These are phyloP conservation scores for Tephrocybe sp. DNA, from an alignment of 768 basidiomycete species.

Conservation along the genomic window DNA sequence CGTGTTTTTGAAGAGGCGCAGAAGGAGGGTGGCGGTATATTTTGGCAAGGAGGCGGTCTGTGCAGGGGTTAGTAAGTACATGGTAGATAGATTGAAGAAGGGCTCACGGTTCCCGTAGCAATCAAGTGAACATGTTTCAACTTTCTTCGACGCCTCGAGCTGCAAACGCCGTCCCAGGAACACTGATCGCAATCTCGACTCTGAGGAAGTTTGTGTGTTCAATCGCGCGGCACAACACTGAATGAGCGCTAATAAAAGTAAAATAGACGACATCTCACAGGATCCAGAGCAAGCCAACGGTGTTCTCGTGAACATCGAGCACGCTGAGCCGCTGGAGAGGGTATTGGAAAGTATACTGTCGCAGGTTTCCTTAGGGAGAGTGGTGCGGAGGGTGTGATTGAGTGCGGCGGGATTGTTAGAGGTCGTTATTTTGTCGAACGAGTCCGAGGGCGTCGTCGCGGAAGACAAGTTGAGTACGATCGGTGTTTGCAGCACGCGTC, in stretches of 20 bases:
- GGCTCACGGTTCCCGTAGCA: conserved; percentile 64
- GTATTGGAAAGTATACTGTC: conserved; percentile 56
- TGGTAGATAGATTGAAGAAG: not conserved
- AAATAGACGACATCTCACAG: too few relatives aligned
- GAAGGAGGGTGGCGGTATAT: conserved; percentile 63
- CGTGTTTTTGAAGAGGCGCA: conserved; percentile 63
- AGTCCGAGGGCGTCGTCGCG: too few relatives aligned
- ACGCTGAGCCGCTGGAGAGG: conserved; percentile 54
- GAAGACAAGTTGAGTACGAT: too few relatives aligned
- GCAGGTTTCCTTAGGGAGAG: conserved; percentile 55
- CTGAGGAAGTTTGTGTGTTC: conserved; percentile 34
- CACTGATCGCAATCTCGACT: conserved; percentile 74
- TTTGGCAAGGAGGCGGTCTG: conserved; percentile 62
- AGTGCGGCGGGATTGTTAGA: conserved; percentile 35
- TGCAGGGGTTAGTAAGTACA: not conserved
- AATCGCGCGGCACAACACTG: conserved; percentile 72
- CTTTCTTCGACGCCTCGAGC: conserved; percentile 90
- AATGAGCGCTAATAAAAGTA: too few relatives aligned
- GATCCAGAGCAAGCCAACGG: conserved; percentile 69
- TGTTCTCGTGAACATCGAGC: conserved; percentile 55
- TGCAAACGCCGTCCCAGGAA: conserved; percentile 55
- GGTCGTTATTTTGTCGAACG: conserved; percentile 45
- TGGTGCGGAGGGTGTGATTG: conserved; percentile 44
- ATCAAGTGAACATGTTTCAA: conserved; percentile 78
- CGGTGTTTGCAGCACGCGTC: too few relatives aligned